Conservation (phyloP, 2,329 filamentous ascomycete species). For the Colletotrichum sp. region DNA sequence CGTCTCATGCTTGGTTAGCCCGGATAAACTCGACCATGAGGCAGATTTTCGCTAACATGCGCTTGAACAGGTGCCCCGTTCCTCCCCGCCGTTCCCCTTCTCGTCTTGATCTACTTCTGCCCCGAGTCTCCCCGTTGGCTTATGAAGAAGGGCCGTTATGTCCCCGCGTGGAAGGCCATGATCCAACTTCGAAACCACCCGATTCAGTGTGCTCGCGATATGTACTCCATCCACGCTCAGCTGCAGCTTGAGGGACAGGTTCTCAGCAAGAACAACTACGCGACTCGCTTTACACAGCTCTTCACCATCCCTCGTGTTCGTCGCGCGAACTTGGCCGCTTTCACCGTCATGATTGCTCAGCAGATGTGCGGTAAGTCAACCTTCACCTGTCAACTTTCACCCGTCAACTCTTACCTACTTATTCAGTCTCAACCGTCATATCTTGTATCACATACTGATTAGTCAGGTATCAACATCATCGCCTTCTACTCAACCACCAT, state of each 20-base stretch:
- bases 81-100: constrained; percentile 55
- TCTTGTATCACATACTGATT: neutral
- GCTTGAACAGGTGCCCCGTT: constrained; percentile 10
- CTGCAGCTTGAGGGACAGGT: constrained; percentile 63
- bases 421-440: neutral
- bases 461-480: constrained; percentile 68
- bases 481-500: constrained; percentile 76
- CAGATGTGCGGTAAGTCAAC: constrained; percentile 64
- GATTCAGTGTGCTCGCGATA: constrained; percentile 63
- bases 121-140: constrained; percentile 70
- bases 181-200: constrained; percentile 55
- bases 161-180: constrained; percentile 62
- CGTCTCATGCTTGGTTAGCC: constrained; percentile 36
- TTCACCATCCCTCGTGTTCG: constrained; percentile 73
- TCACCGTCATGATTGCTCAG: constrained; percentile 80
- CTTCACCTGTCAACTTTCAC: neutral
- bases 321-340: constrained; percentile 76
- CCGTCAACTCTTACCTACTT: neutral
- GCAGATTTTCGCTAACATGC: neutral
- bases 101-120: constrained; percentile 66
- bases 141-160: constrained; percentile 68
- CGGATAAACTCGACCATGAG: neutral
- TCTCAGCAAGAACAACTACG: constrained; percentile 56
- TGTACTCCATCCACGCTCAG: constrained; percentile 69
- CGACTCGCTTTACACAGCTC: constrained; percentile 66